Evolutionary conservation across 164 flowering plant species (phyloP).

Genomic region (Houttuynia cordata): DNA sequence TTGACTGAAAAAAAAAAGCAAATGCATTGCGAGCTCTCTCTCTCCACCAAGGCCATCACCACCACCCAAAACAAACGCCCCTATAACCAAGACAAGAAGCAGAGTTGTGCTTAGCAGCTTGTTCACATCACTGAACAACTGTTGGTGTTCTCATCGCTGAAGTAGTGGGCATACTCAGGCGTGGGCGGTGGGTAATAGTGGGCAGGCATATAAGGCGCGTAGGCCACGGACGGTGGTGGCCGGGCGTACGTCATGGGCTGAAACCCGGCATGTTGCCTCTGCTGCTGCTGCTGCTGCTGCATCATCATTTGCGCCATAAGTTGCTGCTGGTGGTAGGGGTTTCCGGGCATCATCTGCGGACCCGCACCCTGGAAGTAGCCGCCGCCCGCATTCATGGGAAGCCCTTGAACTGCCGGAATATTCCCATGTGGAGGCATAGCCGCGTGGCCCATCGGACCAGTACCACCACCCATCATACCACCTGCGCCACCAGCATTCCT

Average conservation of each 20-base stretch:
- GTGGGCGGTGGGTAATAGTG: conserved; percentile 22
- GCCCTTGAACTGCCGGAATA: conserved; percentile 63
- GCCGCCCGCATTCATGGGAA: conserved; percentile 33
- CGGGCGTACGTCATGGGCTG: conserved; percentile 88
- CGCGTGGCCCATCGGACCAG: conserved; percentile 21
- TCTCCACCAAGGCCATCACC: too few relatives aligned
- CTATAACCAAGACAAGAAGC: too few relatives aligned
- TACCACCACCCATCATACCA: conserved; percentile 4
- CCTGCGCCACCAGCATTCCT: conserved; percentile 6
- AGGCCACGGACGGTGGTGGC: conserved; percentile 66
- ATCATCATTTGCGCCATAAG: conserved; percentile 53
- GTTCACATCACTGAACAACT: conserved; percentile 83
- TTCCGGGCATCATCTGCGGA: conserved; percentile 41
- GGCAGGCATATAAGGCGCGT: conserved; percentile 43
- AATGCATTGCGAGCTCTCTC: too few relatives aligned
- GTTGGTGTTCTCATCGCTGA: conserved; percentile 83
- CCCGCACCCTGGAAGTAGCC: conserved; percentile 34
- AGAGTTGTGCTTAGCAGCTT: neutral
- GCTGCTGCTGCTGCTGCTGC: conserved; percentile 65
- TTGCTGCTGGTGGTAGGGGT: conserved; percentile 41
- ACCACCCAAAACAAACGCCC: too few relatives aligned
- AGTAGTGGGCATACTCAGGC: conserved; percentile 38
- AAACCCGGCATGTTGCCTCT: conserved; percentile 53
- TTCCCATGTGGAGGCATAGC: conserved; percentile 40
- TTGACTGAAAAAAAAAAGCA: too few relatives aligned